Evolutionary conservation across 1,284 basidiomycete species (phyloP).

Genomic region (Nidula niveotomentosa): DNA sequence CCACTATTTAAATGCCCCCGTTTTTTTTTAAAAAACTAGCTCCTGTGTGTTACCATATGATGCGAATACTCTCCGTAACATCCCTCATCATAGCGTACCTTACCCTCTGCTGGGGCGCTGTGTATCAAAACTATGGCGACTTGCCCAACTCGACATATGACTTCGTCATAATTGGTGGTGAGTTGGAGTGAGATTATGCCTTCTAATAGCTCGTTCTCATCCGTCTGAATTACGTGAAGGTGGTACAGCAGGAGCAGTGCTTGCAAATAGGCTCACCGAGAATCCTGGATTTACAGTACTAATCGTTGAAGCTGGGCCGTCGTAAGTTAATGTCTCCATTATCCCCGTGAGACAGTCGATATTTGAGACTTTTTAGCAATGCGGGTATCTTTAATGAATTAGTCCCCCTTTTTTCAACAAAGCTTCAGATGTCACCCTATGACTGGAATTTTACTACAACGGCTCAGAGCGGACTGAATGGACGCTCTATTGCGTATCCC

Average conservation of each 20-base stretch:
- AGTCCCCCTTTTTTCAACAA: not conserved
- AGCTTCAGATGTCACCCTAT: not conserved
- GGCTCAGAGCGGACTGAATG: conserved; percentile 8
- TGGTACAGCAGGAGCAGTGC: not conserved
- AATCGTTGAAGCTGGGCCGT: not conserved
- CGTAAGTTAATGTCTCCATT: not conserved
- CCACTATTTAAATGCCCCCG: too few relatives aligned
- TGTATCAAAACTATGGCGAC: too few relatives aligned
- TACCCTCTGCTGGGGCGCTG: too few relatives aligned
- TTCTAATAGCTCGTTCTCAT: too few relatives aligned
- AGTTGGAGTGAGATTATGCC: too few relatives aligned
- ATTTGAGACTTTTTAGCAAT: not conserved
- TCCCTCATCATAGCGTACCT: too few relatives aligned
- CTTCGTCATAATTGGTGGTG: too few relatives aligned
- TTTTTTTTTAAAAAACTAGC: too few relatives aligned
- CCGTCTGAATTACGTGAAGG: too few relatives aligned
- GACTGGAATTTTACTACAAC: conserved; percentile 15
- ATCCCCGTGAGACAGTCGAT: not conserved
- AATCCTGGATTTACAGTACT: not conserved
- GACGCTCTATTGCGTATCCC: conserved; percentile 6
- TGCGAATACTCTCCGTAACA: too few relatives aligned
- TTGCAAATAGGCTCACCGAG: not conserved
- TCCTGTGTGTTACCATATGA: too few relatives aligned
- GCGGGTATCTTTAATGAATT: not conserved
- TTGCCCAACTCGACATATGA: too few relatives aligned